These are phyloP conservation scores for Xanthoceras sorbifolium DNA, from an alignment of 345 rosid genomes.

Conservation along the genomic window DNA sequence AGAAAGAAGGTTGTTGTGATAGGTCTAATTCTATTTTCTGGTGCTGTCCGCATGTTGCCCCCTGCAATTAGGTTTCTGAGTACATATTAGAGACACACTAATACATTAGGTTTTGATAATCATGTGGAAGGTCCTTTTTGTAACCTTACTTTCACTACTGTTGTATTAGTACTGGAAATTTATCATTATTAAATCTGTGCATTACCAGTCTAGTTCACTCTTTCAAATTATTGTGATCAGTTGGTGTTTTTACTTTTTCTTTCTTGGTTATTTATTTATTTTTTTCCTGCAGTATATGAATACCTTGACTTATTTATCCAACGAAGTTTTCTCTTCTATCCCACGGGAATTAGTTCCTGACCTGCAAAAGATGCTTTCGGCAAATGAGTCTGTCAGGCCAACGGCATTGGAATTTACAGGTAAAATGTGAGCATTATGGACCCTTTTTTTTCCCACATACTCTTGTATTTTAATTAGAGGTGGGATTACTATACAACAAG, in stretches of 20 bases:
- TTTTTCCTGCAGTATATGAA: conserved; percentile 76
- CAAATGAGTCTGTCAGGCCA: conserved; percentile 82
- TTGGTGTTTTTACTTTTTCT: neutral
- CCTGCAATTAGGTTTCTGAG: neutral
- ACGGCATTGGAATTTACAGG: conserved; percentile 94
- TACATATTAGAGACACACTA: neutral
- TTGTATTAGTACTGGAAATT: neutral
- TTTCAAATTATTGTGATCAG: neutral
- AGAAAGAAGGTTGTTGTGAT: neutral
- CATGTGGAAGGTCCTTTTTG: neutral
- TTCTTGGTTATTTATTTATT: conserved; percentile 1
- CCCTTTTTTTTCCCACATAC: neutral
- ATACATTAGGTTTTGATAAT: neutral
- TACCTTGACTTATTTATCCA: conserved; percentile 85
- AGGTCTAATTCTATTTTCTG: neutral
- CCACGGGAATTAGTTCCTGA: conserved; percentile 86
- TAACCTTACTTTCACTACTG: neutral
- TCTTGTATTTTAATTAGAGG: conserved; percentile 1
- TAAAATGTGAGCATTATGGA: conserved; percentile 29
- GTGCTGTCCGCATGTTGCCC: neutral
- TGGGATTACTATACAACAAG: neutral
- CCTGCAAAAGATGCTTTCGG: conserved; percentile 88
- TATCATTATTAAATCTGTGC: neutral
- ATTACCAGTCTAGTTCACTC: neutral
- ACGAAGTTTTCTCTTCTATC: conserved; percentile 78